These are phyloP conservation scores for Pyrenophora teres DNA, from an alignment of 2,329 filamentous ascomycete species.

Conservation along the genomic window DNA sequence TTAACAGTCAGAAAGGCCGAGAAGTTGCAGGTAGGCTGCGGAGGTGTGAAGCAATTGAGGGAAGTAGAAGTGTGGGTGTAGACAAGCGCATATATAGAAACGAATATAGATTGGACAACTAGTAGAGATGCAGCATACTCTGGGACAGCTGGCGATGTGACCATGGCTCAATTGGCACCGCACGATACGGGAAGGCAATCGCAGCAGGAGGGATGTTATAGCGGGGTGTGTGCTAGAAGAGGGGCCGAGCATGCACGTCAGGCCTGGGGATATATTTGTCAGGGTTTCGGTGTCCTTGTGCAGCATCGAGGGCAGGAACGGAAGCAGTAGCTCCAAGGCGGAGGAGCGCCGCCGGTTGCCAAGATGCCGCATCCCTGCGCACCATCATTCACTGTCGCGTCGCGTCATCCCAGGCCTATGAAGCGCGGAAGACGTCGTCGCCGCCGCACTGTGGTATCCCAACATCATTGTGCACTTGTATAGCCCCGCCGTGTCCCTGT, in stretches of 20 bases:
- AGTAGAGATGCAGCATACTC: conserved; percentile 45
- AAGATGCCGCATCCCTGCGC: conserved; percentile 14
- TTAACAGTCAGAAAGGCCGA: conserved; percentile 6
- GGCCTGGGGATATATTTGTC: conserved; percentile 18
- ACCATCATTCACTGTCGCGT: conserved; percentile 18
- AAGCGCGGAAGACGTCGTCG: background rate
- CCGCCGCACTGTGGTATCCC: background rate
- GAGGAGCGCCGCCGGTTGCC: conserved; percentile 24
- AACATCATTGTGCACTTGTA: background rate
- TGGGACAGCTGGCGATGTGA: conserved; percentile 49
- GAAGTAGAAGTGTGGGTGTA: background rate
- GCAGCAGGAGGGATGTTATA: conserved; percentile 6
- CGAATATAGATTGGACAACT: conserved; percentile 10
- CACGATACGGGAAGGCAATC: conserved; percentile 18
- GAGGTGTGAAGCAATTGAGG: background rate
- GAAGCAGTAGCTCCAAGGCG: conserved; percentile 16
- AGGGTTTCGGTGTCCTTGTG: conserved; percentile 19
- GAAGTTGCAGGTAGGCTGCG: background rate
- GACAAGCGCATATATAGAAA: background rate
- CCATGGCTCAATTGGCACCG: conserved; percentile 46
- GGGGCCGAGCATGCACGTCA: conserved; percentile 17
- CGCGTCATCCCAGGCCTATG: conserved; percentile 13
- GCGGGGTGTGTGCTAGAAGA: conserved; percentile 14
- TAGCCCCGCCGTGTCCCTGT: conserved; percentile 5
- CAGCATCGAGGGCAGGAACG: conserved; percentile 23